phyloP scores from a whole-genome alignment of 2,329 filamentous ascomycete genomes.

The Diplodia seriata region DNA sequence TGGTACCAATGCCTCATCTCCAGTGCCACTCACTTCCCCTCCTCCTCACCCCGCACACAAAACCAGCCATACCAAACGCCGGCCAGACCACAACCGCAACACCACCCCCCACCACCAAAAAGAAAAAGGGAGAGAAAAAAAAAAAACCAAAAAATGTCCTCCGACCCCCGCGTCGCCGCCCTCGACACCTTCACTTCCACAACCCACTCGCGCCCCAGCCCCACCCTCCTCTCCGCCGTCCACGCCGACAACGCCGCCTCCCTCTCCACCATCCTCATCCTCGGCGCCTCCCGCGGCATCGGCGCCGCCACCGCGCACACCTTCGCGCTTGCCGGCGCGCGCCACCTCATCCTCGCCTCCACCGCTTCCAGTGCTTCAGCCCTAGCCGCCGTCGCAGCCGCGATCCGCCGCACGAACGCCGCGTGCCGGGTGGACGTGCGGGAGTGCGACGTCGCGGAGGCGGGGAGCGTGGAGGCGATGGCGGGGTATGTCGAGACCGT shows the following conservation, averaged over 20 bases:
- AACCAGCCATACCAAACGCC: not conserved
- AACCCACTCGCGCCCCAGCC: conserved; percentile 54
- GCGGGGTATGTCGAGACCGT: not conserved
- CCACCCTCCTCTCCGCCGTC: conserved; percentile 59
- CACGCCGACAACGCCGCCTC: not conserved
- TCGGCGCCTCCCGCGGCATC: conserved; percentile 43
- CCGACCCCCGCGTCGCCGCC: conserved; percentile 20
- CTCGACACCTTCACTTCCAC: conserved; percentile 32
- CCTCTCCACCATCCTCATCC: conserved; percentile 40
- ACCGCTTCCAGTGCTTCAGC: no score
- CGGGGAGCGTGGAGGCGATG: conserved; percentile 37
- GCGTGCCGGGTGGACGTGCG: no score
- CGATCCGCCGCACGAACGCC: no score
- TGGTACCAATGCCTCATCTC: conserved; percentile 7
- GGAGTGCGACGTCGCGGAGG: conserved; percentile 43
- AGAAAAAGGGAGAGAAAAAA: no score
- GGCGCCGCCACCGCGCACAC: conserved; percentile 39
- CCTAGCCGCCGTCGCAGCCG: no score
- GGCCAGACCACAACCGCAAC: not conserved
- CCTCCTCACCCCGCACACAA: not conserved
- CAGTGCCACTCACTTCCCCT: not conserved
- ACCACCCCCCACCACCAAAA: no score
- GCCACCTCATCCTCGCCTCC: conserved; percentile 50
- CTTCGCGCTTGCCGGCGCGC: conserved; percentile 51
- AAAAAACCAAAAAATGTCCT: not conserved